Conservation (phyloP, 2,329 filamentous ascomycete species). For the Fusarium hostae region DNA sequence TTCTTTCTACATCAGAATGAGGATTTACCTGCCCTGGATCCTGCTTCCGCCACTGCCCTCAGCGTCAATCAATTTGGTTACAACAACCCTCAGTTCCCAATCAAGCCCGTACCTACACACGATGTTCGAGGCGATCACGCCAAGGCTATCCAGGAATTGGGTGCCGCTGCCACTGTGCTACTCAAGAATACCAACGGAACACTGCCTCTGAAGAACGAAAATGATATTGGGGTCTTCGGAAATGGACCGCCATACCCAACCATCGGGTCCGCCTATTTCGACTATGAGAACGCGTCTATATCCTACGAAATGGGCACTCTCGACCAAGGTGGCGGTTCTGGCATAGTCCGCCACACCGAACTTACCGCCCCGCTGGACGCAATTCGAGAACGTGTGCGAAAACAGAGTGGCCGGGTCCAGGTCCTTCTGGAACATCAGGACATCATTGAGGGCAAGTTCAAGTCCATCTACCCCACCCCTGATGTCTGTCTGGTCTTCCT, state of each 20-base stretch:
- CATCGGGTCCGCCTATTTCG: slow-evolving; percentile 66
- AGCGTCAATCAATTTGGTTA: slow-evolving; percentile 52
- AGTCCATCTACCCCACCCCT: slow-evolving; percentile 55
- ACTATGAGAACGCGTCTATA: slow-evolving; percentile 69
- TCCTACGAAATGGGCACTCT: slow-evolving; percentile 61
- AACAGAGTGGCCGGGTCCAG: slow-evolving; percentile 47
- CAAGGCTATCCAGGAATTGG: slow-evolving; percentile 65
- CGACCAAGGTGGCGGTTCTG: slow-evolving; percentile 66
- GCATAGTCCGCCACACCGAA: slow-evolving; percentile 52
- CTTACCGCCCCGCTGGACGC: slow-evolving; percentile 51
- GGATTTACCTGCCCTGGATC: background rate
- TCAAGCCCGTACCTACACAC: slow-evolving; percentile 31
- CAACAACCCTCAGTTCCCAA: slow-evolving; percentile 59
- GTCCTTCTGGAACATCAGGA: background rate
- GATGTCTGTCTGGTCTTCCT: slow-evolving; percentile 74
- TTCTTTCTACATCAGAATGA: background rate
- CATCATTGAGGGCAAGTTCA: slow-evolving; percentile 48
- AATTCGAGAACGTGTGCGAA: slow-evolving; percentile 57
- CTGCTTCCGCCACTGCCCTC: slow-evolving; percentile 36
- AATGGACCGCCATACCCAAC: slow-evolving; percentile 59
- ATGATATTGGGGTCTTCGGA: slow-evolving; percentile 67
- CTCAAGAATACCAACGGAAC: slow-evolving; percentile 75
- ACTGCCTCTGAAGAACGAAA: slow-evolving; percentile 67
- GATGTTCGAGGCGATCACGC: slow-evolving; percentile 65
- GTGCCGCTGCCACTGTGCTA: slow-evolving; percentile 69